These are phyloP conservation scores for Dendryphion nanum DNA, from an alignment of 2,329 filamentous ascomycete species.

Conservation along the genomic window DNA sequence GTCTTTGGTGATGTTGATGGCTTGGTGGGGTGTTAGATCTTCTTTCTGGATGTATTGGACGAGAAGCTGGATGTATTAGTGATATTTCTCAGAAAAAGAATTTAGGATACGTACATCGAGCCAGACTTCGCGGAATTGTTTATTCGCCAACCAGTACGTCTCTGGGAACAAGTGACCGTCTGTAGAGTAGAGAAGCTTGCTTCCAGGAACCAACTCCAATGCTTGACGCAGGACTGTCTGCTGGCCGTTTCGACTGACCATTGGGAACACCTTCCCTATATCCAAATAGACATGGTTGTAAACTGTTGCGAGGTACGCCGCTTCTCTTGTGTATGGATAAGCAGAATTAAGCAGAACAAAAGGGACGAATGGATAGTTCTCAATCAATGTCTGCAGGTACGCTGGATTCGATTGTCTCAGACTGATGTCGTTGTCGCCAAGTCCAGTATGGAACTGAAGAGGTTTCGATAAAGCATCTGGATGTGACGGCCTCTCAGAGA, in stretches of 20 bases:
- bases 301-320: constrained; percentile 73
- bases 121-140: constrained; percentile 69
- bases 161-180: constrained; percentile 79
- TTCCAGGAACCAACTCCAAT: constrained; percentile 71
- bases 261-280: constrained; percentile 79
- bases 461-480: constrained; percentile 59
- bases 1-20: constrained; percentile 62
- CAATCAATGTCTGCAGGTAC: constrained; percentile 71
- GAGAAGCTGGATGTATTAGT: constrained; percentile 52
- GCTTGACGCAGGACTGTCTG: constrained; percentile 68
- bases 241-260: constrained; percentile 73
- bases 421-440: constrained; percentile 76
- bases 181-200: constrained; percentile 77
- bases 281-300: constrained; percentile 82
- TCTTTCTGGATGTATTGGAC: constrained; percentile 64
- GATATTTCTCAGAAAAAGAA: constrained; percentile 4
- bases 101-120: constrained; percentile 54
- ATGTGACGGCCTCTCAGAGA: constrained; percentile 43
- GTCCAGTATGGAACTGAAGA: constrained; percentile 78
- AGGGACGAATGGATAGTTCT: constrained; percentile 65
- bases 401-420: constrained; percentile 70
- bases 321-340: constrained; percentile 77
- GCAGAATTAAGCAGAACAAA: constrained; percentile 78
- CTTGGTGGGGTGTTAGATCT: constrained; percentile 61
- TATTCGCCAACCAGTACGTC: constrained; percentile 70